phyloP scores from a whole-genome alignment of 78 protist species.

The Abeoforma whisleri region DNA sequence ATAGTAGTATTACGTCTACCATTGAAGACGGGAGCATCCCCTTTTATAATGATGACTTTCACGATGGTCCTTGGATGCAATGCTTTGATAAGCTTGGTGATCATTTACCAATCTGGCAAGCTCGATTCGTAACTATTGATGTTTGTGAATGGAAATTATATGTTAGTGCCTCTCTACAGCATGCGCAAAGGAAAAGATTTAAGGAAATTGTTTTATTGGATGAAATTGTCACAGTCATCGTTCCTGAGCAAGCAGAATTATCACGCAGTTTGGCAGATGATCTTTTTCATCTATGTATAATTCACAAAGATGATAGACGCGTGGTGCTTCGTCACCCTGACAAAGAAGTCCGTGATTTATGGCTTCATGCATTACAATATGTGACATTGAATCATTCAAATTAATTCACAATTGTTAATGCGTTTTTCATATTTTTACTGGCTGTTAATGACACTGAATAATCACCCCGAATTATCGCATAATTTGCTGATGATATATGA shows the following conservation, averaged over 20 bases:
- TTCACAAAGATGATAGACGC: background rate
- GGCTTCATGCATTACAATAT: background rate
- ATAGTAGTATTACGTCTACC: background rate
- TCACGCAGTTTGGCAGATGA: background rate
- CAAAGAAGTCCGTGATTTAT: background rate
- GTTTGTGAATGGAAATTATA: background rate
- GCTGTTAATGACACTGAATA: no score
- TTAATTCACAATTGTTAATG: no score
- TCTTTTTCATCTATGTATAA: background rate
- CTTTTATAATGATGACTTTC: background rate
- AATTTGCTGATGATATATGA: no score
- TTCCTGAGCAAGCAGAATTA: background rate
- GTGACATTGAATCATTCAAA: no score
- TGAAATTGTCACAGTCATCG: background rate
- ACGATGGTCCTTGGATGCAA: background rate
- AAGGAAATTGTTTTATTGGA: background rate
- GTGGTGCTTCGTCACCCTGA: background rate
- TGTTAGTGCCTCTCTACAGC: background rate
- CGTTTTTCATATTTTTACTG: no score
- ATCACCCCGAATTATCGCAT: no score
- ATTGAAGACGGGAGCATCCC: background rate
- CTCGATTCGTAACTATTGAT: background rate
- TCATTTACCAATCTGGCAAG: background rate
- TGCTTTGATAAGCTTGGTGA: background rate
- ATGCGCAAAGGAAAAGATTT: background rate